Evolutionary conservation across 805 yeast genomes (phyloP), one percentile per base, ranked within the genome.

Genomic region (Barnettozyma siamensis): DNA sequence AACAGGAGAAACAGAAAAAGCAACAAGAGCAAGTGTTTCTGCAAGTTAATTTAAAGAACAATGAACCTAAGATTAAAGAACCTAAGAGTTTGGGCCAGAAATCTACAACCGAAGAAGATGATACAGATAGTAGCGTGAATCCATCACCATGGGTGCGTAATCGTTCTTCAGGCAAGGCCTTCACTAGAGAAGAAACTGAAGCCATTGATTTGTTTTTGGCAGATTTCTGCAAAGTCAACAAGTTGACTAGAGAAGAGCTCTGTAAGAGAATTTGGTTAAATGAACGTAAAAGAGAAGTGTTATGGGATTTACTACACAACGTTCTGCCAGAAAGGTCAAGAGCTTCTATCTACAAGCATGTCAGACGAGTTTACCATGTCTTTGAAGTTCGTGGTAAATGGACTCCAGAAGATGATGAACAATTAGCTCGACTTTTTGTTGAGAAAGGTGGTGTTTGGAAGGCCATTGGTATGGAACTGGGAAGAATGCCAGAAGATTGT

Each of bases 401-500:
- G 98, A 80, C 84, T 1, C 68, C 76, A 8, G 87, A 78, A 45
- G 96, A 89, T 47, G 97, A 91, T 60, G 73, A 65, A 30, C 70
- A 72, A 36, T 67, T 91, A 40, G 77, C 78, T 2, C 72, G 71
- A 40, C 64, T 86, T 38, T 85, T 86, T 10, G 61, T 72, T 9
- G 77, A 79, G 20, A 75, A 77, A 50, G 87, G 80, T 44, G 88
- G 93, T 15, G 88, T 84, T 56, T 91, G 98, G 98, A 87, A 87
- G 51, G 69, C 70, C 31, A 85, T 91, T 45, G 97, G 97, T 7
- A 73, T 73, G 40, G 66, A 69, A 7, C 69, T 91, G 76, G 87
- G 85, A 12, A 71, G 98, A 54, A 91, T 91, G 98, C 97, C 98
- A 0, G 98, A 91, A 57, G 98, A 91, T 64, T 89, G 97, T 62